Conservation (phyloP, 2,329 filamentous ascomycete genomes). For the Colletotrichum camelliae region DNA sequence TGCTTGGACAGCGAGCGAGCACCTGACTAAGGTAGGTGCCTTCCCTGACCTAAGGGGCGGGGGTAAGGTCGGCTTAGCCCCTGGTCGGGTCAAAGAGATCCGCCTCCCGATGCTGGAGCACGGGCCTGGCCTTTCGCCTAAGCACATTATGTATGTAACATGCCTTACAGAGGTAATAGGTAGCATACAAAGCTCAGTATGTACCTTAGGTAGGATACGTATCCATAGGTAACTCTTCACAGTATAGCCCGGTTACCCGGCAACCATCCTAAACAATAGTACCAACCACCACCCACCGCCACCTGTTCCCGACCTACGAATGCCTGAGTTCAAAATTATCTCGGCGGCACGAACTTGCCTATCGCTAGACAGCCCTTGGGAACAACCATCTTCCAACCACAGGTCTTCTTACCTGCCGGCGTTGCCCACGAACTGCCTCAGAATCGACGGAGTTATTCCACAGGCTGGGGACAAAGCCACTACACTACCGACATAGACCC, state of each 20-base stretch:
- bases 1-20: background rate
- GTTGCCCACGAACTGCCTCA: background rate
- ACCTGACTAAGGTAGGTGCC: background rate
- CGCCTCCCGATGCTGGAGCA: background rate
- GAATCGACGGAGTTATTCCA: background rate
- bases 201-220: no score
- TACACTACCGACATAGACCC: background rate
- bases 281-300: background rate
- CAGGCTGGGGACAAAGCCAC: background rate
- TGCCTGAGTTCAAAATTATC: background rate
- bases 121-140: background rate
- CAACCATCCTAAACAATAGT: background rate
- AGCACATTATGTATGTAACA: background rate
- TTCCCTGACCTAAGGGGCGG: no score
- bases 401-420: background rate
- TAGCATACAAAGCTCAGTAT: no score
- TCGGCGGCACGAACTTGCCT: background rate
- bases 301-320: background rate
- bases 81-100: background rate
- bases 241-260: background rate
- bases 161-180: background rate
- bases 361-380: background rate
- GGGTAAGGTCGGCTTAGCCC: no score
- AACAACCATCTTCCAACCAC: background rate
- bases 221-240: background rate